A percentile compares a stretch with the other conserved stretches of the same genome.
Conservation (phyloP, 2,329 filamentous ascomycete species). For the Neoascochyta sp. region DNA sequence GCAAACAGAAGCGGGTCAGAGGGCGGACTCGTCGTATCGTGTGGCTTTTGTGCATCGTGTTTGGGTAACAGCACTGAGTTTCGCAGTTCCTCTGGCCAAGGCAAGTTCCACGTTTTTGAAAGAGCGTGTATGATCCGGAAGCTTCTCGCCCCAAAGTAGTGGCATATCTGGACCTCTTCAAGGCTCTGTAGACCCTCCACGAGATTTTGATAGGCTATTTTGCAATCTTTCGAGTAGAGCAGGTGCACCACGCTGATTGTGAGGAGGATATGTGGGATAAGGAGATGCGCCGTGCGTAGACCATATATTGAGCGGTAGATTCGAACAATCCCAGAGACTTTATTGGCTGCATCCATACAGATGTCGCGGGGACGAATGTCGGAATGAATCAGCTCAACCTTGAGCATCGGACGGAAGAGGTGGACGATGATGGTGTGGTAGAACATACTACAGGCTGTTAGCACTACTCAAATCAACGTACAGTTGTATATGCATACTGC, state of each 20-base stretch:
- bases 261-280: slow-evolving; percentile 41
- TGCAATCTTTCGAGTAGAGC: slow-evolving; percentile 41
- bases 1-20: slow-evolving; percentile 16
- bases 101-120: slow-evolving; percentile 44
- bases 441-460: slow-evolving; percentile 51
- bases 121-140: slow-evolving; percentile 44
- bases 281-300: slow-evolving; percentile 40
- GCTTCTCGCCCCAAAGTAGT: slow-evolving; percentile 43
- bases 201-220: slow-evolving; percentile 37
- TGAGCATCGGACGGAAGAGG: slow-evolving; percentile 71
- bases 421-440: slow-evolving; percentile 68
- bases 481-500: slow-evolving; percentile 55
- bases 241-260: slow-evolving; percentile 46
- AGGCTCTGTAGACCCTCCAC: slow-evolving; percentile 43
- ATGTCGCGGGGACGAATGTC: slow-evolving; percentile 62
- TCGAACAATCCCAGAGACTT: slow-evolving; percentile 42
- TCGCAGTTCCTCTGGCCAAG: slow-evolving; percentile 39
- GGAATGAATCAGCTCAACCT: slow-evolving; percentile 56
- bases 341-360: slow-evolving; percentile 52
- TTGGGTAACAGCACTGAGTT: slow-evolving; percentile 24
- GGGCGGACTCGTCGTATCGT: slow-evolving; percentile 18
- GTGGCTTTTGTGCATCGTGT: slow-evolving; percentile 7
- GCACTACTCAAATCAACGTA: slow-evolving; percentile 1
- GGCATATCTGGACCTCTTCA: slow-evolving; percentile 43
- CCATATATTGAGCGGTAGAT: slow-evolving; percentile 45